Evolutionary conservation across 805 yeast species (phyloP), one percentile per base, ranked within the genome.

Genomic region (Suhomyces sp.): DNA sequence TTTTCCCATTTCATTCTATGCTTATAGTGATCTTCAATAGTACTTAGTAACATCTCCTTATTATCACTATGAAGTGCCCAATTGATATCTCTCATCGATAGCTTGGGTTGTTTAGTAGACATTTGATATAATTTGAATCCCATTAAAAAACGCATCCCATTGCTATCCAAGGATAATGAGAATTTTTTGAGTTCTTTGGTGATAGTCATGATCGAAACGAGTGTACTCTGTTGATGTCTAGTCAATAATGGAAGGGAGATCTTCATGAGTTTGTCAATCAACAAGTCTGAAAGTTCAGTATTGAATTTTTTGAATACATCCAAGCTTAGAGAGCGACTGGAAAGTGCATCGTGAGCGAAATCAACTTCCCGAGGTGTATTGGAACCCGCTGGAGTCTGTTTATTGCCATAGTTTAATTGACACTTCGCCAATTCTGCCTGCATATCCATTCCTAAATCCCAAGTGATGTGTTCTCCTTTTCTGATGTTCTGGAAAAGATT

Each of bases 1-100:
- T 63, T 62, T 1, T 65, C 56, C 93, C 95, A 87, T 2, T 76
- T 68, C 25, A 86, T 44, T 40, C 70, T 63, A 28, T 55, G 39
- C 57, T 64, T 39, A 42, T 67, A 64, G 28, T 76, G 55, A 32
- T 68, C 56, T 33, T 69, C 65, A 10, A 82, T 64, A 6, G 73
- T 46, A 30, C 71, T 68, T 9, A 83, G 57, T 13, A 91, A 53
- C 19, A 86, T 52, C 34, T 83, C 88, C 44, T 83, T 85, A 40
- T 85, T 80, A 28, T 79, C 83, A 36, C 93, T 81, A 57, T 88
- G 95, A 16, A 85, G 61, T 0, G 96, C 98, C 90, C 95, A 91
- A 33, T 75, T 73, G 35, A 83, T 73, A 58, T 91, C 97, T 50
- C 98, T 70, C 79, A 83, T 82, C 1, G 81, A 71, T 42, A 90